Conservation (phyloP, 2,329 filamentous ascomycete genomes). For the Juglanconis juglandina region DNA sequence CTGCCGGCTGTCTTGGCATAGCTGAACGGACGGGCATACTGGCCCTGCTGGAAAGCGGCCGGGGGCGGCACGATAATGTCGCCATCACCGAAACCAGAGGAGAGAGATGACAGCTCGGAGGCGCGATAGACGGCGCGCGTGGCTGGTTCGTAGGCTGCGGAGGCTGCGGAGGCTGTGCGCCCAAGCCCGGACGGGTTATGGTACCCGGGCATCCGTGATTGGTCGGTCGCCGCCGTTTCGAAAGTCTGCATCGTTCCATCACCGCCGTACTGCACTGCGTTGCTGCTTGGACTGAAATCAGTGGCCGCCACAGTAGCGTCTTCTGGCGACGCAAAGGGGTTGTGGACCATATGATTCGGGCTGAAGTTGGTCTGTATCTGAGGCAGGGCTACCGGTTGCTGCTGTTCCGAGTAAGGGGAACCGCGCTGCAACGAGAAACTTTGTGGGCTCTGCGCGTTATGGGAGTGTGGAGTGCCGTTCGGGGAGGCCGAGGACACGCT, state of each 20-base stretch:
- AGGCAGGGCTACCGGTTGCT: not conserved
- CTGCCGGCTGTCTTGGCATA: not conserved
- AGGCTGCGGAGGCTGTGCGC: constrained; percentile 34
- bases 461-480: not conserved
- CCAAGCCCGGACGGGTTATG: constrained; percentile 38
- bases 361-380: constrained; percentile 6
- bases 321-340: constrained; percentile 23
- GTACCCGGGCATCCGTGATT: constrained; percentile 35
- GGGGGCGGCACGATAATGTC: constrained; percentile 49
- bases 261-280: constrained; percentile 24
- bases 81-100: constrained; percentile 62
- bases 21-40: not conserved
- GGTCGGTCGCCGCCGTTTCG: constrained; percentile 26
- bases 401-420: constrained; percentile 4
- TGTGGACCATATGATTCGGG: constrained; percentile 8
- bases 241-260: constrained; percentile 19
- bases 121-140: constrained; percentile 36
- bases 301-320: constrained; percentile 17
- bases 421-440: not conserved
- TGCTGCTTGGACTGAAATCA: constrained; percentile 22
- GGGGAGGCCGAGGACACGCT: constrained; percentile 1
- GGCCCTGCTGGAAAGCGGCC: constrained; percentile 19
- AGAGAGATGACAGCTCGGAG: constrained; percentile 57
- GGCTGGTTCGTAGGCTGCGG: constrained; percentile 33
- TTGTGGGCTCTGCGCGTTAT: constrained; percentile 4